Evolutionary conservation across 352 stramenopile genomes (phyloP), one percentile per base, ranked within the genome.

Genomic region (Pythium biforme): DNA sequence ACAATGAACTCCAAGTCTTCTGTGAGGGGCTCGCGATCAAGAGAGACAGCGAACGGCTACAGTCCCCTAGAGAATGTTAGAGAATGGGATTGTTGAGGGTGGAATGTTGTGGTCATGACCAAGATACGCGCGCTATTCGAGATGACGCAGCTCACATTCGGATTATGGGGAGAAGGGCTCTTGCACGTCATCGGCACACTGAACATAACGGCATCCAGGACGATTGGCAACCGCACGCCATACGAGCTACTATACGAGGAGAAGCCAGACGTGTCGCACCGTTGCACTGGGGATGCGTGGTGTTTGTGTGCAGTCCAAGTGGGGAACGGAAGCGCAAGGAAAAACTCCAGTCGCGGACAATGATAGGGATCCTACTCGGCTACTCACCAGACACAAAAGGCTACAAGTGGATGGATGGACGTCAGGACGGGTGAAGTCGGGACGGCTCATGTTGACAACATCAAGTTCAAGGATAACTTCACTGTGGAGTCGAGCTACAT

Each of bases 41-140:
- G 19, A 47, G 1, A n/a, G 55, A 41, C 40, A 3, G 51, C 53
- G 25, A 70, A 68, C 12, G 37, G 55, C 0, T 68, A 74, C 22
- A 62, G 8, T 31, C 45, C 53, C 0, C 43, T 69, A 53, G 66
- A 70, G 22, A 67, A 64, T 15, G n/a, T 34, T 69, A 53, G 66
- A 70, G 22, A 67, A 64, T 15, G n/a, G n/a, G 0, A 64, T 69
- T 12, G 60, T 64, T 0, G 43, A 73, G n/a, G 40, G 4, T 43
- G 39, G 14, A 59, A 59, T 20, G 53, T 37, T 17, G 40, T 55
- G 17, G 48, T 73, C 8, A n/a, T 59, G 0, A 48, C 39, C 17
- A 46, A 57, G 25, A 34, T 67, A 15, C 45, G 51, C 23, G 39
- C 39, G 1, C 14, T 45, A 1, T 17, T 45, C 5, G 39, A 45